Evolutionary conservation across 1,284 basidiomycete species (phyloP).

Genomic region (Austroboletus novae-zelandiae): DNA sequence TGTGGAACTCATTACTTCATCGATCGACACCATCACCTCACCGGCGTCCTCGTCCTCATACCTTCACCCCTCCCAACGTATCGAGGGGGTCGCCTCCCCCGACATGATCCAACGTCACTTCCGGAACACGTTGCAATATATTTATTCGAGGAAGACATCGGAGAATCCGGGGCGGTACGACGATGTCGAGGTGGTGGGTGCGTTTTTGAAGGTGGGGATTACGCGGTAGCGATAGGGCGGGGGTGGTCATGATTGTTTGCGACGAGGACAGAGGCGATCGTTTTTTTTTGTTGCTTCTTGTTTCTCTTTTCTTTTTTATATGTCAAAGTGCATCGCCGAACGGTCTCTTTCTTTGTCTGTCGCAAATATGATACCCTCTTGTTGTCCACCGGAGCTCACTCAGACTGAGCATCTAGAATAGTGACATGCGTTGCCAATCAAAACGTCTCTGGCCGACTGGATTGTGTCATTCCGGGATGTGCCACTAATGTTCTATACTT

Average conservation of each 20-base stretch:
- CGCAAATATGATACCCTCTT: background rate
- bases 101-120: conserved; percentile 94
- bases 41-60: conserved; percentile 52
- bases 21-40: conserved; percentile 83
- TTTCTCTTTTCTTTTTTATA: background rate
- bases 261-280: background rate
- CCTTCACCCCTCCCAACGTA: conserved; percentile 79
- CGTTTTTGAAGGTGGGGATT: conserved; percentile 83
- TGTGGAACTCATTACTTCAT: conserved; percentile 88
- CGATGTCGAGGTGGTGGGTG: conserved; percentile 83
- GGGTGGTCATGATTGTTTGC: too few relatives aligned
- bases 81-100: conserved; percentile 87
- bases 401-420: background rate
- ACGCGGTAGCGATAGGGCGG: conserved; percentile 36
- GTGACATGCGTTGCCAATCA: background rate
- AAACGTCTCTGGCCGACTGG: too few relatives aligned
- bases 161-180: conserved; percentile 62
- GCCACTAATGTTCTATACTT: too few relatives aligned
- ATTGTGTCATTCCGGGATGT: too few relatives aligned
- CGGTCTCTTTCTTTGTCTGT: background rate
- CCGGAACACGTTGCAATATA: conserved; percentile 83
- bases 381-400: background rate
- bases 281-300: background rate
- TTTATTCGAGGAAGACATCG: conserved; percentile 70
- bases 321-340: background rate